phyloP scores from a whole-genome alignment of 768 basidiomycete genomes.

The Cyathus striatus region DNA sequence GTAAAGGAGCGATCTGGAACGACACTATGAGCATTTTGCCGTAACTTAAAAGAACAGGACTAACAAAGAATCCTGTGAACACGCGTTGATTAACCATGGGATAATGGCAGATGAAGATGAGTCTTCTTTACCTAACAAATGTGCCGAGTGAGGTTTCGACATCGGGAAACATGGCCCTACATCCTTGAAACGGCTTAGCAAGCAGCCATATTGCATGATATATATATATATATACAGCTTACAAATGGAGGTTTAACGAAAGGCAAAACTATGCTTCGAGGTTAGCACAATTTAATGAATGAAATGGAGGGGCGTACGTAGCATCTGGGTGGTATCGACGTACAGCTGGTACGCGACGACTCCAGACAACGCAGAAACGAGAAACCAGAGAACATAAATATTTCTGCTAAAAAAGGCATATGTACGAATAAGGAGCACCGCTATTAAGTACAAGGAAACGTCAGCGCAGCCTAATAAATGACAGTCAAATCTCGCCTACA shows the following conservation, averaged over 20 bases:
- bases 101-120: slow-evolving; percentile 2
- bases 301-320: slow-evolving; percentile 37
- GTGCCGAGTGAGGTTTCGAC: slow-evolving; percentile 80
- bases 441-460: slow-evolving; percentile 30
- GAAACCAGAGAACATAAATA: slow-evolving; percentile 54
- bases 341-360: slow-evolving; percentile 80
- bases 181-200: slow-evolving; percentile 20
- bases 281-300: slow-evolving; percentile 2
- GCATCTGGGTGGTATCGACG: slow-evolving; percentile 75
- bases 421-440: slow-evolving; percentile 76
- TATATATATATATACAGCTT: too few relatives aligned
- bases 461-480: slow-evolving; percentile 7
- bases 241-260: slow-evolving; percentile 64
- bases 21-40: slow-evolving; percentile 7
- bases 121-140: slow-evolving; percentile 60
- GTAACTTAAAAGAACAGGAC: slow-evolving; percentile 15
- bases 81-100: slow-evolving; percentile 5
- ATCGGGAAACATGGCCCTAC: slow-evolving; percentile 74
- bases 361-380: slow-evolving; percentile 63
- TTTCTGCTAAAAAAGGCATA: slow-evolving; percentile 86
- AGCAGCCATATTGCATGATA: too few relatives aligned
- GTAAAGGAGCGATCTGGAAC: slow-evolving; percentile 70
- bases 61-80: slow-evolving; percentile 50
- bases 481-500: too few relatives aligned
- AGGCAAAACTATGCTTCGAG: slow-evolving; percentile 44